Evolutionary conservation across 2,329 filamentous ascomycete species (phyloP), one percentile per base, ranked within the genome.

Genomic region (Neocucurbitaria cava): DNA sequence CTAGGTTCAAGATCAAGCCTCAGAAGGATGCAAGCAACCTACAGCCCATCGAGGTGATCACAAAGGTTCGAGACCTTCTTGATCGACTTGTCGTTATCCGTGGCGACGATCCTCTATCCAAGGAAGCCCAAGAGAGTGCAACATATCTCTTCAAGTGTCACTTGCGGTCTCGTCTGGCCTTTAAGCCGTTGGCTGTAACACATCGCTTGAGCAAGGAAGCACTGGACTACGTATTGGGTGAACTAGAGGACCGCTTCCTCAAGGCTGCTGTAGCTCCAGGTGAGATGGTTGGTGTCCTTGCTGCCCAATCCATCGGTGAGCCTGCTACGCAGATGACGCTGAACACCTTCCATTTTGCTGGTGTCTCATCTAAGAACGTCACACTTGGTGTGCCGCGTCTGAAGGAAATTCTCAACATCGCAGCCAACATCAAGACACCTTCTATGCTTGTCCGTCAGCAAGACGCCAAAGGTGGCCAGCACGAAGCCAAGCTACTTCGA

Each of bases 281-380:
- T 73, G 96, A 99, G 76, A 99, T 99, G 95, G 95, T 99, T 52
- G 95, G 95, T 80, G 95, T 99, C 20, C 81, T 99, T 70, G 95
- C 95, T 60, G 95, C 96, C 6, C 95, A 99, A 79, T 99, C 95
- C 28, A 99, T 99, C 74, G 95, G 95, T 81, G 95, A 99, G 78
- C 95, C 95, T 36, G 96, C 95, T 20, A 99, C 95, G 1, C 95
- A 99, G 82, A 99, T 99, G 95, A 99, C 95, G 1, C 81, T 99
- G 57, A 99, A 99, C 81, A 99, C 95, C 21, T 99, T 99, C 89
- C 95, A 99, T 83, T 99, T 99, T 77, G 93, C 95, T 77, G 95
- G 95, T 96, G 92, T 99, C 57, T 96, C 96, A 33, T 96, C 94
- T 21, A 99, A 99, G 89, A 99, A 99, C 83, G 94, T 99, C 50